A percentile compares a stretch with the other conserved stretches of the same genome.
Evolutionary conservation across 257 asterid species (phyloP).

Genomic region (Solanum bukasovii): DNA sequence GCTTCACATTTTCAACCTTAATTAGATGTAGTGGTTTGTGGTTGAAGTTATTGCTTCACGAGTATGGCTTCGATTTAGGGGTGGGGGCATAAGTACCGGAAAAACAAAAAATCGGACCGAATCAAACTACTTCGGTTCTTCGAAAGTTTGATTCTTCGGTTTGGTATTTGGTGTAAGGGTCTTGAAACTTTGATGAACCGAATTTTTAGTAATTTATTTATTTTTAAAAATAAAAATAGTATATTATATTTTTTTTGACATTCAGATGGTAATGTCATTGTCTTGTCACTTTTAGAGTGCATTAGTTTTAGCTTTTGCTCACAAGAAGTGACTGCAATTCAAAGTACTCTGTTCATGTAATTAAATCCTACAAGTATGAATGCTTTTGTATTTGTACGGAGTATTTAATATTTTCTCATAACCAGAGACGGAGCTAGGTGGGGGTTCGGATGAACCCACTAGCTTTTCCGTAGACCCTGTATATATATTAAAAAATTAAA

Average conservation of each 20-base stretch:
- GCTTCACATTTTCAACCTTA: not conserved
- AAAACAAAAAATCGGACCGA: fast-evolving
- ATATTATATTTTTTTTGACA: too few relatives aligned
- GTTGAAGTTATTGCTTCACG: not conserved
- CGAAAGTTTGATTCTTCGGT: not conserved
- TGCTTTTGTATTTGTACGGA: not conserved
- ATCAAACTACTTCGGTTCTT: too few relatives aligned
- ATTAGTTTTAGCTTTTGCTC: not conserved
- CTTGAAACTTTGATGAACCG: not conserved
- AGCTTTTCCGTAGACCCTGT: too few relatives aligned
- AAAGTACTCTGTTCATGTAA: not conserved
- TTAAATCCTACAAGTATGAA: not conserved
- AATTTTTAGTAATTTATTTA: too few relatives aligned
- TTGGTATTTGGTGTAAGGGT: not conserved
- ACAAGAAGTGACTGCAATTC: not conserved
- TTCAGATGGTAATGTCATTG: not conserved
- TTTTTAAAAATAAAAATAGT: fast-evolving
- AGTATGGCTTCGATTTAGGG: not conserved
- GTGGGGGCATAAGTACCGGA: not conserved
- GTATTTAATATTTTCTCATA: not conserved
- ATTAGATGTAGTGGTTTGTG: not conserved
- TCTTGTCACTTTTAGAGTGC: not conserved
- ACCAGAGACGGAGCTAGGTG: not conserved
- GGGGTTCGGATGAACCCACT: fast-evolving
- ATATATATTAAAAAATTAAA: too few relatives aligned